These are phyloP conservation scores for Umbelopsis sp. DNA, from an alignment of 371 early-diverging fungal genomes.

Conservation along the genomic window DNA sequence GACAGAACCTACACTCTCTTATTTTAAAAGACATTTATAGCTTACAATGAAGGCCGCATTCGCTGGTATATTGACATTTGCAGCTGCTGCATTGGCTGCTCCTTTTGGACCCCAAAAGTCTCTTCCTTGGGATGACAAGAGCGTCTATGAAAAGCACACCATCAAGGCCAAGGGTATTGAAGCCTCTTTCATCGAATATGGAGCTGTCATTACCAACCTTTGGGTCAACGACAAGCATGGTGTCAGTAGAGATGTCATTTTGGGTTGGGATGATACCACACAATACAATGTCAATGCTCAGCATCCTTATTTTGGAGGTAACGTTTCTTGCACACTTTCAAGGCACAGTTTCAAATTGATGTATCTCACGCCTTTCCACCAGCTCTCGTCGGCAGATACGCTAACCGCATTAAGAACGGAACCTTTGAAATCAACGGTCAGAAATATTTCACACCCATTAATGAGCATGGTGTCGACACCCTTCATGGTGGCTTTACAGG, in stretches of 20 bases:
- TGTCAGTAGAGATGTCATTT: constrained; percentile 22
- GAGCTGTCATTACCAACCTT: constrained; percentile 30
- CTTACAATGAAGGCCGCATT: constrained; percentile 8
- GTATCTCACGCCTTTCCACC: neutral
- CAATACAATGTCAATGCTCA: constrained; percentile 26
- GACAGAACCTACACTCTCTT: neutral
- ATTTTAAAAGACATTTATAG: neutral
- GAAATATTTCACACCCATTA: constrained; percentile 28
- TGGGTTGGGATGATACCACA: constrained; percentile 31
- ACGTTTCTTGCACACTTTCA: no score
- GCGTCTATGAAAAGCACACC: constrained; percentile 26
- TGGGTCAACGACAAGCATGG: constrained; percentile 31
- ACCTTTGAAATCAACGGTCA: constrained; percentile 25
- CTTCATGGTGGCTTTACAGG: constrained; percentile 32
- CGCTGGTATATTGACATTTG: constrained; percentile 13
- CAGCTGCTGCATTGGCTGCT: neutral
- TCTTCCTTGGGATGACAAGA: constrained; percentile 14
- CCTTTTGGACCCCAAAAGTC: neutral
- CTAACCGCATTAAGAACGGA: constrained; percentile 31
- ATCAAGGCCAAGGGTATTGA: constrained; percentile 32
- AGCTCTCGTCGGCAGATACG: constrained; percentile 31
- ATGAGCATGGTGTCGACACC: constrained; percentile 28
- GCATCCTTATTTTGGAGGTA: constrained; percentile 23
- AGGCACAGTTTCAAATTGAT: no score
- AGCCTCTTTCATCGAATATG: constrained; percentile 29